phyloP scores from a whole-genome alignment of 1,139 yeast species.

The Pichia sp. region DNA sequence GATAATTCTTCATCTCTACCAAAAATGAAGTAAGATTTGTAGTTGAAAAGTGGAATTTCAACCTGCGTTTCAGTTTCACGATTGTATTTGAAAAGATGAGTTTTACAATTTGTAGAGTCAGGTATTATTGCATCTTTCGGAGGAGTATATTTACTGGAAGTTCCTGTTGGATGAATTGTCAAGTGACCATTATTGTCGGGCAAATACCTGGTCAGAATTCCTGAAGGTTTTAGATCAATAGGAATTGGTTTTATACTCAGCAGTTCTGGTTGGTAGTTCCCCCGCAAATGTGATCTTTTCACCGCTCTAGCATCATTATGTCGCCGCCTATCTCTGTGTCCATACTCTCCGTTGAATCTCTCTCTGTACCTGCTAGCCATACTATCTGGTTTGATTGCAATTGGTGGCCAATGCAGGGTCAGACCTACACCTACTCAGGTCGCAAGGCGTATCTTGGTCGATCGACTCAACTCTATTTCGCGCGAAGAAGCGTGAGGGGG shows the following conservation, averaged over 20 bases:
- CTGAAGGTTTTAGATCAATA: constrained; percentile 23
- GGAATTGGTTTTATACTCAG: constrained; percentile 8
- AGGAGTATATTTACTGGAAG: constrained; percentile 15
- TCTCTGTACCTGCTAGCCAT: not conserved
- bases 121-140: constrained; percentile 21
- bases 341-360: not conserved
- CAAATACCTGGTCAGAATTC: constrained; percentile 15
- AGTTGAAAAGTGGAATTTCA: constrained; percentile 18
- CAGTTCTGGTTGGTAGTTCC: no score
- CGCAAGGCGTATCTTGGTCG: not conserved
- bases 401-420: no score
- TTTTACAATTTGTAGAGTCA: constrained; percentile 11
- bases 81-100: constrained; percentile 14
- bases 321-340: not conserved
- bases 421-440: no score
- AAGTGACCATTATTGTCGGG: no score
- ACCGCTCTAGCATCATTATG: not conserved
- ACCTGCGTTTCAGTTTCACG: constrained; percentile 10
- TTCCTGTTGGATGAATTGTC: no score
- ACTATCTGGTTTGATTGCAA: not conserved
- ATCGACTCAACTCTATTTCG: not conserved
- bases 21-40: constrained; percentile 28
- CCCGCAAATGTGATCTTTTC: not conserved
- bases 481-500: not conserved
- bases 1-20: constrained; percentile 42